phyloP scores from a whole-genome alignment of 495 filamentous ascomycete genomes.

The Aspergillus panamensis region DNA sequence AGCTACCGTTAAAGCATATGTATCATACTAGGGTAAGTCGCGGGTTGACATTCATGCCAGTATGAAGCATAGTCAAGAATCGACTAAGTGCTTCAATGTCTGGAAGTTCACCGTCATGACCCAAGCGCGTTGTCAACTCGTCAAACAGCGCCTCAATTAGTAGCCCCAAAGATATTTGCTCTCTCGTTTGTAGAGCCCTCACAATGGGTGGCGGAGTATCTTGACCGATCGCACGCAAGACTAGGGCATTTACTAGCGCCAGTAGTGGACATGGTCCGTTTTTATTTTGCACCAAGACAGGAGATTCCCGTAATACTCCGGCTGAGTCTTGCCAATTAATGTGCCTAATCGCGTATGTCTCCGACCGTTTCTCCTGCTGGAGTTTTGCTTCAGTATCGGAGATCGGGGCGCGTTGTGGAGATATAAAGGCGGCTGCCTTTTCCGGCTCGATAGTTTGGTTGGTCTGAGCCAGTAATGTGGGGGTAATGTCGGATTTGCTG shows the following conservation, averaged over 20 bases:
- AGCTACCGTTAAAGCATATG: slow-evolving; percentile 39
- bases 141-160: slow-evolving; percentile 87
- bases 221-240: slow-evolving; percentile 72
- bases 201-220: slow-evolving; percentile 64
- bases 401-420: slow-evolving; percentile 13
- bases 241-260: slow-evolving; percentile 88
- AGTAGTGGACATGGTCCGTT: slow-evolving; percentile 94
- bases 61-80: slow-evolving; percentile 86
- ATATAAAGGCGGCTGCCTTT: slow-evolving; percentile 2
- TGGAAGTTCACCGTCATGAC: slow-evolving; percentile 59
- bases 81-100: slow-evolving; percentile 83
- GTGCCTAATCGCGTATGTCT: slow-evolving; percentile 69
- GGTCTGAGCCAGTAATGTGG: slow-evolving; percentile 12
- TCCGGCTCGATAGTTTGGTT: slow-evolving; percentile 7
- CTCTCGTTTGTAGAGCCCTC: slow-evolving; percentile 69
- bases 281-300: slow-evolving; percentile 84
- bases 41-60: slow-evolving; percentile 98
- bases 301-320: slow-evolving; percentile 53
- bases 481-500: slow-evolving; percentile 3
- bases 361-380: slow-evolving; percentile 48
- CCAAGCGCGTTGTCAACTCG: slow-evolving; percentile 70
- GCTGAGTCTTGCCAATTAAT: slow-evolving; percentile 56
- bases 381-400: slow-evolving; percentile 37
- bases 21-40: slow-evolving; percentile 60
- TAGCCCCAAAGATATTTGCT: slow-evolving; percentile 82